Base-by-base conservation (phyloP, 2,329 filamentous ascomycete genomes). In the Monosporascus sp. region DNA sequence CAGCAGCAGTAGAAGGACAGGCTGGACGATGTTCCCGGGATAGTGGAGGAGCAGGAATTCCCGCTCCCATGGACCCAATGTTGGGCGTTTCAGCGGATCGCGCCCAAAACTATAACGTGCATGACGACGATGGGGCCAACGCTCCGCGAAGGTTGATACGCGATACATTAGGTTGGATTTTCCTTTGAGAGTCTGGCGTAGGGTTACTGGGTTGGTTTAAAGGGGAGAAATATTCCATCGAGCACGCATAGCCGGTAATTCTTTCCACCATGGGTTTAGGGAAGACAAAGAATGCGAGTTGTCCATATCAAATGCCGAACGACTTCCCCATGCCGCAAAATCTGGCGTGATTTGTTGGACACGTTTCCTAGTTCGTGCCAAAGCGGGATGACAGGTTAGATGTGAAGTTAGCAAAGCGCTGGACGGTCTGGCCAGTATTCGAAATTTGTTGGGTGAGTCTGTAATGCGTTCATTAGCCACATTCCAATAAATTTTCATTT, bases 381-480 rank as follows among this genome's bases (percentile, higher is more conserved):
- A 91, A 90, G 57, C 88, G 80, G 35, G 86, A 88, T 16, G 86
- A 88, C 58, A 91, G 79, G 53, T 86, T 85, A 27, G 86, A 88
- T n/a, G 87, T 88, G 63, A 91, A 82, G 55, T 87, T 86, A 49
- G 83, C 79, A 55, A 90, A 81, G 44, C 82, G 79, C 60, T 87
- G 86, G 48, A 87, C 82, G 35, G 77, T 76, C 62, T 81, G 81
- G 51, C 73, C 75, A 16, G 84, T 76, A 54, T 75, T 79, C 62
- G 84, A 81, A 9, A 86, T 75, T 2, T 81, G 78, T 47, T 83
- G 78, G 19, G 85, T 88, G 57, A 91, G 78, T 64, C 85, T 88
- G 63, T 38, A 47, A 43, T 7, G 26, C 5, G 11, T 24, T 43
- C 17, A 57, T 74, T 58, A 74, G 62, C 37, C 31, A 14, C 1